Percentiles rank a stretch among this genome's conserved stretches.
phyloP scores from a whole-genome alignment of 257 asterid genomes.

The Solanum gracilifrons region DNA sequence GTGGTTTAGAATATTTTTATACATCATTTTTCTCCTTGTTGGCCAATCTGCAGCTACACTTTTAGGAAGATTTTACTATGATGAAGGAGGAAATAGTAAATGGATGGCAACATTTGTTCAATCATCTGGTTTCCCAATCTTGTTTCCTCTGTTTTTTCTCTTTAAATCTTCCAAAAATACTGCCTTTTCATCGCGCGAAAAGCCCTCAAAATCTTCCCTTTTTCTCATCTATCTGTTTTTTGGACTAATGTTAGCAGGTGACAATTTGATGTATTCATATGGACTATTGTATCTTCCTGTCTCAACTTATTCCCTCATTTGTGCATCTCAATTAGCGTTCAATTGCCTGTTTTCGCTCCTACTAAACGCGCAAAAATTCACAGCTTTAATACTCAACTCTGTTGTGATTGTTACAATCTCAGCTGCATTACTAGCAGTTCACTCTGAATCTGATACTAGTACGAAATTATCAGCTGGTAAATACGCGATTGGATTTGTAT shows the following conservation, averaged over 20 bases:
- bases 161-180: neutral
- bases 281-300: constrained; percentile 27
- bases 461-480: constrained; percentile 1
- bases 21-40: constrained; percentile 10
- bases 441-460: constrained; percentile 11
- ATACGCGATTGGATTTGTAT: constrained; percentile 16
- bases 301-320: constrained; percentile 30
- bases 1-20: constrained; percentile 19
- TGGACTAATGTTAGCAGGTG: constrained; percentile 21
- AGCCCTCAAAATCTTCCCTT: neutral
- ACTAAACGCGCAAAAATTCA: constrained; percentile 24
- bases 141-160: constrained; percentile 17
- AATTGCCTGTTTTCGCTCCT: constrained; percentile 23
- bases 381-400: constrained; percentile 23
- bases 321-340: constrained; percentile 33
- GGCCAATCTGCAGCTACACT: constrained; percentile 29
- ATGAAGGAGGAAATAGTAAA: constrained; percentile 33
- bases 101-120: constrained; percentile 35
- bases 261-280: constrained; percentile 25
- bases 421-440: constrained; percentile 25
- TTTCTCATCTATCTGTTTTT: constrained; percentile 12
- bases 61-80: constrained; percentile 25
- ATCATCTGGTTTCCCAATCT: constrained; percentile 23
- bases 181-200: neutral
- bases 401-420: constrained; percentile 23